Evolutionary conservation across 2,329 filamentous ascomycete genomes (phyloP).

Genomic region (Penicillium sp.): DNA sequence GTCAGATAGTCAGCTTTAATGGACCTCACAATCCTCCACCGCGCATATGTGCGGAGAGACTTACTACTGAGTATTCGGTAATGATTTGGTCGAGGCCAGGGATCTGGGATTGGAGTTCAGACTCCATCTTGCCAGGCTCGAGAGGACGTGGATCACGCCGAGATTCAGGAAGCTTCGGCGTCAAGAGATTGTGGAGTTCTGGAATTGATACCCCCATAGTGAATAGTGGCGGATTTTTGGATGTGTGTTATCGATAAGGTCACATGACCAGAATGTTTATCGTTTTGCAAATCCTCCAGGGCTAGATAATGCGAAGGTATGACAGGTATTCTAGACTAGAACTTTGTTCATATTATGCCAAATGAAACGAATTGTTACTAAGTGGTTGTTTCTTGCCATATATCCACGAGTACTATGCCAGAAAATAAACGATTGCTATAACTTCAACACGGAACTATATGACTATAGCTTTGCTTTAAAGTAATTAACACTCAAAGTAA

Average conservation of each 20-base stretch:
- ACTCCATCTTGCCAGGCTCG: slow-evolving; percentile 62
- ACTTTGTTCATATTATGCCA: fast-evolving
- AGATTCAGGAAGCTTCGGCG: background rate
- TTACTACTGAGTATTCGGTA: slow-evolving; percentile 79
- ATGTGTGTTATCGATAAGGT: slow-evolving; percentile 26
- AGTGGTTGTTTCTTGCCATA: background rate
- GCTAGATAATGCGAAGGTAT: background rate
- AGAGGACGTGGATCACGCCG: background rate
- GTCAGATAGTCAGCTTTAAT: slow-evolving; percentile 10
- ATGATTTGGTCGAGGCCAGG: slow-evolving; percentile 85
- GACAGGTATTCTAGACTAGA: background rate
- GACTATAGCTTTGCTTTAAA: background rate
- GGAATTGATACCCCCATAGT: slow-evolving; percentile 10
- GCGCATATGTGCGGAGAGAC: slow-evolving; percentile 18
- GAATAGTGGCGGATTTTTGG: slow-evolving; percentile 24
- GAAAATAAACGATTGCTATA: background rate
- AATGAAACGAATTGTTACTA: background rate
- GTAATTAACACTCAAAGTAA: too few relatives aligned
- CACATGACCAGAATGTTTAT: slow-evolving; percentile 13
- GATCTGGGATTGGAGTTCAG: slow-evolving; percentile 78
- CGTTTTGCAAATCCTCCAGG: background rate
- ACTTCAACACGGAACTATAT: background rate
- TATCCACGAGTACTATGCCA: background rate
- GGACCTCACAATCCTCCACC: background rate
- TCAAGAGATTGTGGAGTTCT: background rate